These are phyloP conservation scores for Penicillium glabrum DNA, from an alignment of 2,329 filamentous ascomycete species.

Conservation along the genomic window DNA sequence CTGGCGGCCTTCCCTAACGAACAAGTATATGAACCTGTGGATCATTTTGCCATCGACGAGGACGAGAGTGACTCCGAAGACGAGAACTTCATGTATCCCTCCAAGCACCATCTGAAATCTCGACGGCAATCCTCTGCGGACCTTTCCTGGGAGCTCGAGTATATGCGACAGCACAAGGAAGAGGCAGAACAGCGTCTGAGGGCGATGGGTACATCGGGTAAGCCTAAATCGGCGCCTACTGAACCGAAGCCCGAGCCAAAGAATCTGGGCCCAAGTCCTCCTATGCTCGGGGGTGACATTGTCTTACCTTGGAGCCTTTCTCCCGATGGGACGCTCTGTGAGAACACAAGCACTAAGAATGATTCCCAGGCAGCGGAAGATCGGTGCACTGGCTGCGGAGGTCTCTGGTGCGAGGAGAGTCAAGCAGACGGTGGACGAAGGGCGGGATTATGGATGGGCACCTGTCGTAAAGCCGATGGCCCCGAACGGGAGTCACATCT, in stretches of 20 bases:
- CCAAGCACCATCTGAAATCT: slow-evolving; percentile 32
- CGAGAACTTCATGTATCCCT: slow-evolving; percentile 24
- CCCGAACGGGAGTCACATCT: slow-evolving; percentile 11
- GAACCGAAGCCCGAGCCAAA: slow-evolving; percentile 49
- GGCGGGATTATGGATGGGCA: slow-evolving; percentile 45
- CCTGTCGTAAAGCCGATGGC: slow-evolving; percentile 32
- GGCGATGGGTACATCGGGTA: slow-evolving; percentile 34
- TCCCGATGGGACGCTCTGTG: slow-evolving; percentile 80
- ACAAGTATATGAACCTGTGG: slow-evolving; percentile 45
- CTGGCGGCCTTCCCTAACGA: slow-evolving; percentile 52
- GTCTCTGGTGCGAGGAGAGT: slow-evolving; percentile 76
- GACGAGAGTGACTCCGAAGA: slow-evolving; percentile 39
- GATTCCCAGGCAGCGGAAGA: slow-evolving; percentile 52
- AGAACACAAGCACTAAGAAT: slow-evolving; percentile 66
- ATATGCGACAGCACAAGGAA: slow-evolving; percentile 77
- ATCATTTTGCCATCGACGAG: slow-evolving; percentile 48
- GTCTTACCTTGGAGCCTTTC: slow-evolving; percentile 78
- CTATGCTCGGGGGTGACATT: slow-evolving; percentile 84
- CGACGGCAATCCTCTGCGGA: slow-evolving; percentile 47
- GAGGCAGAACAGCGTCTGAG: slow-evolving; percentile 53
- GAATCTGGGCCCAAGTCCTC: slow-evolving; percentile 63
- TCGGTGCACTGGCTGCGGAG: slow-evolving; percentile 55
- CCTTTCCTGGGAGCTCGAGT: slow-evolving; percentile 70
- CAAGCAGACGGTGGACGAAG: slow-evolving; percentile 39
- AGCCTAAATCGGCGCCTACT: slow-evolving; percentile 33